Evolutionary conservation across 148 eudicot species (phyloP), one percentile per base, ranked within the genome.

Genomic region (Vaccinium macrocarpon): DNA sequence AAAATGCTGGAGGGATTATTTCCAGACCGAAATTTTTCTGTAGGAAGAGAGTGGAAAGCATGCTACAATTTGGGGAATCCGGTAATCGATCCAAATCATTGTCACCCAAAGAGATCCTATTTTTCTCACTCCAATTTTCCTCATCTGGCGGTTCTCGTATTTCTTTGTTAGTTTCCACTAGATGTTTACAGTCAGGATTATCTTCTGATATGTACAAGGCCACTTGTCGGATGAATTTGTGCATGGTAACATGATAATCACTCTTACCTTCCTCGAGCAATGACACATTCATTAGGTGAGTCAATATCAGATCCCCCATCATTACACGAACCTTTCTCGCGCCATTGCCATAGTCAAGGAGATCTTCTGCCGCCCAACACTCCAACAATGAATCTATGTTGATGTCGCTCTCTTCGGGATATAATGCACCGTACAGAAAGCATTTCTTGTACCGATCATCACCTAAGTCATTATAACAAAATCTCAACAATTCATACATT

Each of bases 21-120:
- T 73, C 15, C 3, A 80, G 35, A 6, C 11, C 50, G 2, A 25
- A 29, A 61, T 85, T 80, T 14, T 62, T 48, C 23, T 81, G 84
- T 2, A 85, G 57, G 49, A 85, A 75, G 56, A 85, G 86, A 5
- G 83, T 85, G 73, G 83, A 85, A 72, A 85, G 86, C 32, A 8
- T 13, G 1, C 15, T 38, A 18, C 83, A 85, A 48, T 32, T 12
- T 8, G 86, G 86, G 16, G 57, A 48, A 53, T 72, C 73, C 0
- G 86, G 78, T n/a, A 85, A 85, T 14, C 6, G 27, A n/a, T 48
- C 7, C 18, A 85, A 74, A 8, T 19, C 12, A 55, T 80, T 85
- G 73, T 80, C 71, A 14, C 50, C 74, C 48, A 85, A 46, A 21
- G 86, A 85, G 83, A 85, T 84, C 73, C 80, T 70, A 8, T 72